Conservation (phyloP, 768 basidiomycete species). For the Lactifluus volemus region DNA sequence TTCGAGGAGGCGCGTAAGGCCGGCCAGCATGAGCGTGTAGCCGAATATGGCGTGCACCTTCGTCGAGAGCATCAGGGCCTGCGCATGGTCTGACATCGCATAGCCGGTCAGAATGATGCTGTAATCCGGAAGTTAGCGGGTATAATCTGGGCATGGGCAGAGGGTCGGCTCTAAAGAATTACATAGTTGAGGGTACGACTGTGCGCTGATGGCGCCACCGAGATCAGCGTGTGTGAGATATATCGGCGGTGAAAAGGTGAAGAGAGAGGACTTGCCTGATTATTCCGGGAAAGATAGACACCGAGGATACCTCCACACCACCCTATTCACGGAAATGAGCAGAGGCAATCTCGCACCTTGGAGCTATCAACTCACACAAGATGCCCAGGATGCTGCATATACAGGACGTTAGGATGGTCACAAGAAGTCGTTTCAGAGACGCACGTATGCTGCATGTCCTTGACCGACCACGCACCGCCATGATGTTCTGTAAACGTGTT, state of each 20-base stretch:
- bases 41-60: constrained; percentile 83
- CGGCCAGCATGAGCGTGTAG: constrained; percentile 78
- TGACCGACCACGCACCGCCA: constrained; percentile 72
- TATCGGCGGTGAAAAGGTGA: background rate
- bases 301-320: constrained; percentile 91
- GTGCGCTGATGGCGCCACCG: constrained; percentile 40
- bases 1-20: constrained; percentile 70
- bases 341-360: background rate
- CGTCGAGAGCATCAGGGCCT: constrained; percentile 77
- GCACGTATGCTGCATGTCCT: constrained; percentile 93
- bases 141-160: background rate
- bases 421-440: constrained; percentile 24
- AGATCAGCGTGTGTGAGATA: background rate
- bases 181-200: constrained; percentile 79
- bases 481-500: constrained; percentile 94
- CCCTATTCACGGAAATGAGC: constrained; percentile 40
- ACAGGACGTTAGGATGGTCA: background rate
- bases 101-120: constrained; percentile 89
- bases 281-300: constrained; percentile 70
- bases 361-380: constrained; percentile 42
- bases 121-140: background rate
- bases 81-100: constrained; percentile 88
- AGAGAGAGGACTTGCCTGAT: constrained; percentile 41
- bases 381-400: constrained; percentile 55
- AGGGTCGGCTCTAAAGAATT: constrained; percentile 21